Conservation (phyloP, 352 stramenopile species). For the Globisporangium cylindrosporum region DNA sequence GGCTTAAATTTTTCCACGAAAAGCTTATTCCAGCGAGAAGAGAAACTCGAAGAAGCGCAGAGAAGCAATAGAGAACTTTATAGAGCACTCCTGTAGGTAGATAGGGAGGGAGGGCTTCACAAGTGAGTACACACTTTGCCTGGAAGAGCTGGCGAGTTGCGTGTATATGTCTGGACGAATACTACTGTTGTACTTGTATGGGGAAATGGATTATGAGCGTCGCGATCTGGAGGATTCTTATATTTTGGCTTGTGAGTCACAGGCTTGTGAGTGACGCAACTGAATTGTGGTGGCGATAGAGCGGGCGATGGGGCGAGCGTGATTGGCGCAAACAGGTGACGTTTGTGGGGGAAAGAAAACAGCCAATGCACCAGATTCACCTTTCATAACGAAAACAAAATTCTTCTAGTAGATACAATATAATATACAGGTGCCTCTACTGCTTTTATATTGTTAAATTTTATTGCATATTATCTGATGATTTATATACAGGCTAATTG, state of each 20-base stretch:
- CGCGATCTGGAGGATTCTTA: background rate
- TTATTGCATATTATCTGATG: too few species aligned
- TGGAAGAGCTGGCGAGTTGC: background rate
- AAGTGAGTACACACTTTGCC: background rate
- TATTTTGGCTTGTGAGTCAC: background rate
- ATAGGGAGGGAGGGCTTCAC: background rate
- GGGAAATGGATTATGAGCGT: background rate
- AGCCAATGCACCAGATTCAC: background rate
- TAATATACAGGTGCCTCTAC: background rate
- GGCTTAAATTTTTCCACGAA: background rate
- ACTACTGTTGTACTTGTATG: background rate
- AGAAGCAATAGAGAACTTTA: background rate
- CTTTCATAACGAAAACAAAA: background rate
- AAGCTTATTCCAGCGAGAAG: background rate
- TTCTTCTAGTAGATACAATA: background rate
- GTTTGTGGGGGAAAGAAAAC: conserved; percentile 6
- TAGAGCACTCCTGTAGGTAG: background rate
- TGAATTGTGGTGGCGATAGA: background rate
- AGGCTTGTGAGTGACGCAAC: background rate
- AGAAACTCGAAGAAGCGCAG: background rate
- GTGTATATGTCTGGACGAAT: background rate
- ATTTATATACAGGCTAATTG: too few species aligned
- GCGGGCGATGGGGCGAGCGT: background rate
- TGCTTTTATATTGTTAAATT: background rate
- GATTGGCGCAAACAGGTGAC: conserved; percentile 1